Conservation (phyloP, 164 flowering plant genomes). For the Kingdonia uniflora region DNA sequence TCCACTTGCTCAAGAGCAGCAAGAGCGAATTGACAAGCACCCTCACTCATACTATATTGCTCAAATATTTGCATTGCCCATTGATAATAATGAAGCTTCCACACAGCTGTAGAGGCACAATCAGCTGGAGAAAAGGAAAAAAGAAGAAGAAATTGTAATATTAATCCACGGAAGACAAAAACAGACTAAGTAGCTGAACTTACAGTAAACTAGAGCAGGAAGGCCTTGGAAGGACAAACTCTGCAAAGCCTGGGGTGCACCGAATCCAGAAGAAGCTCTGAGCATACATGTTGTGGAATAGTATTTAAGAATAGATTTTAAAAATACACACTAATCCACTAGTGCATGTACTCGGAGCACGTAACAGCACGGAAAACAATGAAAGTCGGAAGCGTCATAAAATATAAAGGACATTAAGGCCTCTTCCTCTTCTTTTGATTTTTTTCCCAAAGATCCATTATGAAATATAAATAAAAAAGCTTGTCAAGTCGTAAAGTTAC, state of each 20-base stretch:
- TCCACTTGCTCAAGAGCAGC: constrained; percentile 97
- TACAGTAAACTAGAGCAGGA: constrained; percentile 35
- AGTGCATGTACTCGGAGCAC: too few relatives aligned
- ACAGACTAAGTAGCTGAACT: constrained; percentile 13
- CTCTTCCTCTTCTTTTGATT: too few relatives aligned
- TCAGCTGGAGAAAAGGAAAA: constrained; percentile 27
- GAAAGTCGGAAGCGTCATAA: too few relatives aligned
- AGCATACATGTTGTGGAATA: not conserved
- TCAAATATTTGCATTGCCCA: constrained; percentile 96
- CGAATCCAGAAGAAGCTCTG: constrained; percentile 79
- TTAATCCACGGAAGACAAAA: not conserved
- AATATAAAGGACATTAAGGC: too few relatives aligned
- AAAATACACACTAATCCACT: too few relatives aligned
- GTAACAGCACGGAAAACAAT: too few relatives aligned
- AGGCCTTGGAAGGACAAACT: constrained; percentile 52
- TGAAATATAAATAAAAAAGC: too few relatives aligned
- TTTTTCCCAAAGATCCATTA: too few relatives aligned
- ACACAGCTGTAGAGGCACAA: constrained; percentile 39
- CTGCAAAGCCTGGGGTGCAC: constrained; percentile 54
- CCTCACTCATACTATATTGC: constrained; percentile 73
- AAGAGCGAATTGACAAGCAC: constrained; percentile 88
- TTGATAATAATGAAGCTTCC: constrained; percentile 93
- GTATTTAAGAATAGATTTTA: too few relatives aligned
- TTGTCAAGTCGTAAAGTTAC: too few relatives aligned
- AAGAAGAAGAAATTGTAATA: not conserved